phyloP scores from a whole-genome alignment of 768 basidiomycete species.

The Termitomyces heimii region DNA sequence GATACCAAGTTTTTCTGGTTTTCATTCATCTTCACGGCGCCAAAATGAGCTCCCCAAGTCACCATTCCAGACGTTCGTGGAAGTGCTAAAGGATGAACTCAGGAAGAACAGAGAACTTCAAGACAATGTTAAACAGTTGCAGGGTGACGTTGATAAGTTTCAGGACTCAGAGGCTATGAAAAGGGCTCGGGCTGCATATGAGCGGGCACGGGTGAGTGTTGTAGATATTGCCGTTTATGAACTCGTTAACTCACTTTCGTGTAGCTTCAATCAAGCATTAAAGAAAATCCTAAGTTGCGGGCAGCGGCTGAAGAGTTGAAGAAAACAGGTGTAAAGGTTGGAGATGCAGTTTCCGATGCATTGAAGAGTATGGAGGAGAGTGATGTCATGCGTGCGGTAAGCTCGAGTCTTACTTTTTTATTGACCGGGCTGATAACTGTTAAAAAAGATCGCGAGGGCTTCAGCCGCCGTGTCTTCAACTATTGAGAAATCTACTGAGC shows the following conservation, averaged over 20 bases:
- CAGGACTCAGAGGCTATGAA: constrained; percentile 98
- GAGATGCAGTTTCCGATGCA: constrained; percentile 91
- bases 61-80: constrained; percentile 94
- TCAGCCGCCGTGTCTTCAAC: constrained; percentile 82
- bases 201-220: constrained; percentile 81
- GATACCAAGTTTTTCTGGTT: constrained; percentile 32
- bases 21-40: constrained; percentile 63
- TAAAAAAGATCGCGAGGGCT: constrained; percentile 72
- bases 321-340: constrained; percentile 85
- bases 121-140: constrained; percentile 95
- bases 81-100: constrained; percentile 88
- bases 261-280: constrained; percentile 88
- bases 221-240: neutral
- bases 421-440: neutral
- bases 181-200: constrained; percentile 85
- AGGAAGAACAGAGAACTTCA: constrained; percentile 91
- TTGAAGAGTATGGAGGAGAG: constrained; percentile 93
- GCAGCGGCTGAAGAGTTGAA: constrained; percentile 92
- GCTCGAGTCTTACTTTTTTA: constrained; percentile 17
- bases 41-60: constrained; percentile 74
- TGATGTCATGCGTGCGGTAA: constrained; percentile 80
- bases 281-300: constrained; percentile 89
- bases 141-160: constrained; percentile 95
- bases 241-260: neutral
- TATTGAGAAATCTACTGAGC: constrained; percentile 87